These are phyloP conservation scores for Mycena metata DNA, from an alignment of 768 basidiomycete species.

Conservation along the genomic window DNA sequence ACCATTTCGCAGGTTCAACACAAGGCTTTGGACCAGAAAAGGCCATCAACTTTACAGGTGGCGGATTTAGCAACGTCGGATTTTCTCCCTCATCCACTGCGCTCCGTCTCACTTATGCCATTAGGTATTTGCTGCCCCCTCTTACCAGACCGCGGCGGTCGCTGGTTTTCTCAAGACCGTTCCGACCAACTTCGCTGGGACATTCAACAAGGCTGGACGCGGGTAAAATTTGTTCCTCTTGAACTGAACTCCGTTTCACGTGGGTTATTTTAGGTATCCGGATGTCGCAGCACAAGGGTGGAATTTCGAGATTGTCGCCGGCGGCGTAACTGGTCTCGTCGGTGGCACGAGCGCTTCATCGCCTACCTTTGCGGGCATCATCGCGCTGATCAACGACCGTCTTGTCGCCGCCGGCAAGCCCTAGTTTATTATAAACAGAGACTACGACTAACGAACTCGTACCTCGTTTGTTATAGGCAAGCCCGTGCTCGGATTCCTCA, in stretches of 20 bases:
- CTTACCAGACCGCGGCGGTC: conserved; percentile 49
- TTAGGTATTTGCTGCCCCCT: conserved; percentile 50
- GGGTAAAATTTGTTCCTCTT: no score
- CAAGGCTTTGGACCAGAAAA: conserved; percentile 15
- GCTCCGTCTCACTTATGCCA: no score
- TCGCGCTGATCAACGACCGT: conserved; percentile 60
- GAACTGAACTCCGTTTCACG: no score
- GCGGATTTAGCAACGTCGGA: conserved; percentile 57
- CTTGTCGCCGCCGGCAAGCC: conserved; percentile 48
- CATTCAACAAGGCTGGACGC: conserved; percentile 30
- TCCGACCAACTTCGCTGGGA: conserved; percentile 14
- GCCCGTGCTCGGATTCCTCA: conserved; percentile 50
- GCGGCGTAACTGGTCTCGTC: conserved; percentile 1
- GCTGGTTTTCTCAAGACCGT: conserved; percentile 41
- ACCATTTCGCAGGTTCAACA: no score
- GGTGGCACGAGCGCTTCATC: conserved; percentile 59
- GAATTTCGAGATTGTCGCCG: conserved; percentile 5
- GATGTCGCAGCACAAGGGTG: conserved; percentile 31
- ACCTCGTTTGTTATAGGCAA: no score
- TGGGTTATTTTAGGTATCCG: no score
- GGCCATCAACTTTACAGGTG: conserved; percentile 41
- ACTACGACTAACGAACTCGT: no score
- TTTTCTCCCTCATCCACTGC: no score
- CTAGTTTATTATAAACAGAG: no score
- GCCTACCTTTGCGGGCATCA: conserved; percentile 58